Conservation (phyloP, 208 protist genomes). For the Leishmania braziliensis region DNA sequence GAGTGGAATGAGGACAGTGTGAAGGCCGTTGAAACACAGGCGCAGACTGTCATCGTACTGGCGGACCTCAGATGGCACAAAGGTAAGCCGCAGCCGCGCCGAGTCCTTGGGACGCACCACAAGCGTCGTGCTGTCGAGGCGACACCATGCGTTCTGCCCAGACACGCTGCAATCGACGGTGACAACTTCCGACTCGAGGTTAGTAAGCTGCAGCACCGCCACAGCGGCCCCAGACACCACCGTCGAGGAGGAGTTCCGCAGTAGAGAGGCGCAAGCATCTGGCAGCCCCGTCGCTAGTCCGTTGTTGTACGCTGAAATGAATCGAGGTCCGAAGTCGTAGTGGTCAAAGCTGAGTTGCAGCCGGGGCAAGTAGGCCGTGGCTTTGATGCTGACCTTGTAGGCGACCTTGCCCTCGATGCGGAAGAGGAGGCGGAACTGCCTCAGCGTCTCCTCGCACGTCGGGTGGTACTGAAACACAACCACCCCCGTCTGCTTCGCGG, state of each 20-base stretch:
- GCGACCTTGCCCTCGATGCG: constrained; percentile 70
- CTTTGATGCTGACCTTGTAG: constrained; percentile 89
- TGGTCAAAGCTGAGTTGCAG: constrained; percentile 85
- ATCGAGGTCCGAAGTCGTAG: constrained; percentile 94
- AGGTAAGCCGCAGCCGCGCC: constrained; percentile 77
- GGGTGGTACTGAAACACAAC: constrained; percentile 86
- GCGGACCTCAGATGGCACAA: constrained; percentile 84
- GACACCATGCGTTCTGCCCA: constrained; percentile 76
- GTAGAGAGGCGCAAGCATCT: background rate
- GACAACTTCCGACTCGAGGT: constrained; percentile 90
- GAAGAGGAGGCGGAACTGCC: constrained; percentile 72
- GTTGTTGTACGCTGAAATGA: constrained; percentile 73
- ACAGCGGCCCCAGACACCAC: constrained; percentile 14
- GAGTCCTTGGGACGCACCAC: constrained; percentile 81
- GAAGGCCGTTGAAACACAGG: constrained; percentile 94
- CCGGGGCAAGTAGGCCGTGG: constrained; percentile 80
- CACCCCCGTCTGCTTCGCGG: constrained; percentile 59
- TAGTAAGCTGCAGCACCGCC: constrained; percentile 82
- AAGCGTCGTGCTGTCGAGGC: constrained; percentile 87
- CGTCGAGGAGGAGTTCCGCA: constrained; percentile 8
- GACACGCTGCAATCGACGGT: constrained; percentile 84
- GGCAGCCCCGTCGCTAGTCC: constrained; percentile 10
- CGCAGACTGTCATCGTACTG: constrained; percentile 89
- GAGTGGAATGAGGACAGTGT: constrained; percentile 79
- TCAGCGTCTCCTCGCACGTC: constrained; percentile 65